Evolutionary conservation across 805 yeast genomes (phyloP), one percentile per base, ranked within the genome.

Genomic region (Metschnikowia anglica): DNA sequence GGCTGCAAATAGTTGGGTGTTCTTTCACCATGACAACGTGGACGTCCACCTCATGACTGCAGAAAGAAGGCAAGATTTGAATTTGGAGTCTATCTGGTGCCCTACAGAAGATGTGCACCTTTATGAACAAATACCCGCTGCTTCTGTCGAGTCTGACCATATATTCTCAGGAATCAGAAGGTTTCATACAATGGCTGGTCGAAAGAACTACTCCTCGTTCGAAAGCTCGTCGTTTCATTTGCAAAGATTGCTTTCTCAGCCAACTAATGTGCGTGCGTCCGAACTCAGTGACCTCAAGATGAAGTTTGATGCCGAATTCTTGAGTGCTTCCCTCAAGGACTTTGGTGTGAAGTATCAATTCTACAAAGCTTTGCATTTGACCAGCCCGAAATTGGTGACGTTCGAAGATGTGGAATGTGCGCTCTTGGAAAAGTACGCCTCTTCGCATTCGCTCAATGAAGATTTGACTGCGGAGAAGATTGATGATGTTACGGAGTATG

Each of bases 1-100:
- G 10, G 52, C 70, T 5, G 71, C 81, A 4, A 88, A 88, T 53
- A 77, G 86, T 19, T 90, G 98, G 98, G 80, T 87, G 17, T 79
- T 87, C 76, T 69, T 89, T 36, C 88, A 88, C 53, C 76, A 88
- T 37, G 84, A 82, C 47, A 79, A 79, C 28, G 75, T 88, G 3
- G 76, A 72, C 41, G 73, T 90, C 24, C 96, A 90, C 62, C 62
- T 90, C 13, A 63, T 90, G 55, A 87, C 96, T 0, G 70, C 73
- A 4, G 81, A 80, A 30, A 77, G 91, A 60, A 72, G 97, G 45
- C 59, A 62, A 13, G 81, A 77, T 44, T 65, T 91, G 50, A 80
- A 86, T 54, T 70, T 90, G 57, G 96, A 88, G 59, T 69, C 74
- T 18, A 56, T 88, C 32, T 88, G 88, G 83, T 71, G 75, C 23